A percentile compares a stretch with the other conserved stretches of the same genome.
Conservation (phyloP, 1,139 yeast genomes). For the Debaryomycetaceae sp. region DNA sequence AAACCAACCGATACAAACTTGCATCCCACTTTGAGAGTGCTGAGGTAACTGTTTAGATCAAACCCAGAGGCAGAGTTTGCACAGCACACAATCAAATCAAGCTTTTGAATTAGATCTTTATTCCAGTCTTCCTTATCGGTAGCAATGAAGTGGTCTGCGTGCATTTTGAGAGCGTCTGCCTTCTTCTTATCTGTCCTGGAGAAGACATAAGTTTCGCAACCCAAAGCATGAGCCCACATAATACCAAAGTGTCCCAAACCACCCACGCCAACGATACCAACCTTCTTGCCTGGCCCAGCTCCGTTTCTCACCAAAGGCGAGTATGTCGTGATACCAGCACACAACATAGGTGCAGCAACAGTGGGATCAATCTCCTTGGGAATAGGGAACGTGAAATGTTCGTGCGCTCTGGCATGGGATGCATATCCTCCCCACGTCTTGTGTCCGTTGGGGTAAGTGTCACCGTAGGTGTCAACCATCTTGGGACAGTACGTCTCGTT, state of each 20-base stretch:
- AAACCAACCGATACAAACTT: slow-evolving; percentile 24
- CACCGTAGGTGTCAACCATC: slow-evolving; percentile 41
- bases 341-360: slow-evolving; percentile 48
- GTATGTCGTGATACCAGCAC: slow-evolving; percentile 53
- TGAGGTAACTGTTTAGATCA: slow-evolving; percentile 17
- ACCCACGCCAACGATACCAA: slow-evolving; percentile 58
- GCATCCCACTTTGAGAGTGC: slow-evolving; percentile 20
- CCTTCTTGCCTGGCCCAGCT: slow-evolving; percentile 36
- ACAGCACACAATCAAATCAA: slow-evolving; percentile 48
- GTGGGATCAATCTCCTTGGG: slow-evolving; percentile 42
- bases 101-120: slow-evolving; percentile 21
- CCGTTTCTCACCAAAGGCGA: slow-evolving; percentile 46
- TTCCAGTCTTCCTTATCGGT: slow-evolving; percentile 39
- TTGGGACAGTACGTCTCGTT: slow-evolving; percentile 48
- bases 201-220: slow-evolving; percentile 54
- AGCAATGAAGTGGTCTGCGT: slow-evolving; percentile 52
- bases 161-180: slow-evolving; percentile 49
- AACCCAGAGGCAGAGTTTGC: slow-evolving; percentile 40
- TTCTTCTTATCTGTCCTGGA: slow-evolving; percentile 48
- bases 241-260: slow-evolving; percentile 62
- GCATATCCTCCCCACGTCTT: slow-evolving; percentile 56
- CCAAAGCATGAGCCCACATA: slow-evolving; percentile 54
- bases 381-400: slow-evolving; percentile 45
- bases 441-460: slow-evolving; percentile 39
- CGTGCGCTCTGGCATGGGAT: slow-evolving; percentile 45